A percentile compares a stretch with the other conserved stretches of the same genome.
Conservation (phyloP, 495 filamentous ascomycete genomes). For the Clavariopsis aquatica region DNA sequence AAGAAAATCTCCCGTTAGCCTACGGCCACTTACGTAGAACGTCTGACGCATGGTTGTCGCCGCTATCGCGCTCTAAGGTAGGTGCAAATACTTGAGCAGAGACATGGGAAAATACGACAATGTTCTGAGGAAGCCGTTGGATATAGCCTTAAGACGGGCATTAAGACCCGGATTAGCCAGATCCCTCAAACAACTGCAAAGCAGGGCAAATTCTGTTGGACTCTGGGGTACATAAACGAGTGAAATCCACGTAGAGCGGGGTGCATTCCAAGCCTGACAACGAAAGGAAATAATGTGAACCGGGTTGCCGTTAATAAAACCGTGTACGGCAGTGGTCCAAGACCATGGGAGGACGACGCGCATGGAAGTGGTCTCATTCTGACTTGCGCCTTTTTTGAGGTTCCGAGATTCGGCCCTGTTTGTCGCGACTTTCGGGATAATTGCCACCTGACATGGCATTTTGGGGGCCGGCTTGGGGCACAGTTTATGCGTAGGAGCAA, state of each 20-base stretch:
- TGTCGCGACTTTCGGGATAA: conserved; percentile 14
- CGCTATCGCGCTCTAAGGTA: not conserved
- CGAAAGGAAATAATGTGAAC: conserved; percentile 8
- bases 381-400: not conserved
- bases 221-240: conserved; percentile 36
- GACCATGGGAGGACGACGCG: not conserved
- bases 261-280: conserved; percentile 14
- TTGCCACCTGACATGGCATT: not conserved
- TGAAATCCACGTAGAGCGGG: conserved; percentile 17
- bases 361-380: not conserved
- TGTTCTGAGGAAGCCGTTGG: not conserved
- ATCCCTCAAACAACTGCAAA: conserved; percentile 4
- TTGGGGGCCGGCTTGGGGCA: conserved; percentile 2
- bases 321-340: not conserved
- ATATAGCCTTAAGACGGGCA: conserved; percentile 34
- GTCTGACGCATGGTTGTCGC: not conserved
- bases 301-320: conserved; percentile 13
- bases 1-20: conserved; percentile 4
- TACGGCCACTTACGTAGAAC: not conserved
- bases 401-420: conserved; percentile 11
- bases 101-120: not conserved
- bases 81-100: not conserved
- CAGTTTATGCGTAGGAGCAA: not conserved
- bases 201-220: conserved; percentile 16
- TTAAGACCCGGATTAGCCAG: conserved; percentile 22